phyloP scores from a whole-genome alignment of 2,329 filamentous ascomycete species.

The Fusarium torreyae region DNA sequence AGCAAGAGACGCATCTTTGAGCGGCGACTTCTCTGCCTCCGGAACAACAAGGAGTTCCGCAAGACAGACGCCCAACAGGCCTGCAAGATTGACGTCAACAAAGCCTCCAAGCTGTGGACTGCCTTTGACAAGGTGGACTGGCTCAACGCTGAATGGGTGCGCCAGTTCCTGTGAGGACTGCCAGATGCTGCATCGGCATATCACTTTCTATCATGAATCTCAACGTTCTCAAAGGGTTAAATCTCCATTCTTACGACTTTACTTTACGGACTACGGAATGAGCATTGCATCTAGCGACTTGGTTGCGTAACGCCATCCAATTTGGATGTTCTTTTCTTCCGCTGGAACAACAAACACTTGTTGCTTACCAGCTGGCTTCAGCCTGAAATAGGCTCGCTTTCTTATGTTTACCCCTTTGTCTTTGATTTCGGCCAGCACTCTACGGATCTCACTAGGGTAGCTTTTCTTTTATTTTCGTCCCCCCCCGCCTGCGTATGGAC shows the following conservation, averaged over 20 bases:
- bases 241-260: conserved; percentile 34
- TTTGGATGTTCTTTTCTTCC: conserved; percentile 28
- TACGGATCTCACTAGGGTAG: conserved; percentile 6
- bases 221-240: conserved; percentile 3
- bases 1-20: conserved; percentile 95
- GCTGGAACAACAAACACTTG: conserved; percentile 1
- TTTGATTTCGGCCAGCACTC: conserved; percentile 32
- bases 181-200: not conserved
- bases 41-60: conserved; percentile 85
- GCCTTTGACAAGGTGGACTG: conserved; percentile 91
- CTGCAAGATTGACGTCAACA: conserved; percentile 99
- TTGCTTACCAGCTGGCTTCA: conserved; percentile 5
- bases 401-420: conserved; percentile 12
- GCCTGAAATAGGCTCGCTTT: conserved; percentile 17
- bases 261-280: conserved; percentile 30
- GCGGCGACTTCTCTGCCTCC: conserved; percentile 77
- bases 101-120: conserved; percentile 92
- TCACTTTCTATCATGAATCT: not conserved
- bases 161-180: conserved; percentile 51
- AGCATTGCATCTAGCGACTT: conserved; percentile 39
- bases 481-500: conserved; percentile 32
- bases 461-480: conserved; percentile 27
- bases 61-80: conserved; percentile 97
- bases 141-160: conserved; percentile 72
- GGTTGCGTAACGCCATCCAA: conserved; percentile 30